A percentile compares a stretch with the other conserved stretches of the same genome.
These are phyloP conservation scores for Coemansia sp. DNA, from an alignment of 192 early-diverging fungal species.

Conservation along the genomic window DNA sequence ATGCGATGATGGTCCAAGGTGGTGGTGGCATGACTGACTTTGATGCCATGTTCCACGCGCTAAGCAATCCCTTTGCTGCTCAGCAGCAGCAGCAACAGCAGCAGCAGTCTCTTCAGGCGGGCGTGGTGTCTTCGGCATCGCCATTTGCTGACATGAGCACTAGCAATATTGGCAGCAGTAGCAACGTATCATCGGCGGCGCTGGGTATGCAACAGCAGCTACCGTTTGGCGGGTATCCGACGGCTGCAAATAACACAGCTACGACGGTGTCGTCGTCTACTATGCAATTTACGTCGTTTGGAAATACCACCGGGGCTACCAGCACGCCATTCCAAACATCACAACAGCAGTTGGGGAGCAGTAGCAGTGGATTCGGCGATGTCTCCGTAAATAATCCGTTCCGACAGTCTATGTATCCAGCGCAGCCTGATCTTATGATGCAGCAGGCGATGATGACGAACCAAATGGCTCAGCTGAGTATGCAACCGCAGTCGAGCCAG, in stretches of 20 bases:
- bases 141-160: neutral
- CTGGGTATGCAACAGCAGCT: slow-evolving; percentile 18
- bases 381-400: slow-evolving; percentile 51
- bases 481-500: slow-evolving; percentile 28
- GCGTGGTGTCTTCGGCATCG: neutral
- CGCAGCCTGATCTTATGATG: slow-evolving; percentile 7
- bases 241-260: neutral
- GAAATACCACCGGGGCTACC: slow-evolving; percentile 3
- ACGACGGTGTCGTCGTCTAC: neutral
- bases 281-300: slow-evolving; percentile 7
- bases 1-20: neutral
- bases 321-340: slow-evolving; percentile 6
- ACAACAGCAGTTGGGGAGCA: neutral
- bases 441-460: slow-evolving; percentile 27
- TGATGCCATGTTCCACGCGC: slow-evolving; percentile 43
- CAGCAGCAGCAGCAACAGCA: slow-evolving; percentile 2
- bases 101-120: neutral
- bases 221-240: slow-evolving; percentile 26
- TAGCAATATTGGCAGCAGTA: slow-evolving; percentile 24
- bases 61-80: slow-evolving; percentile 43
- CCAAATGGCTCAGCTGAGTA: slow-evolving; percentile 39
- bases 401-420: slow-evolving; percentile 50
- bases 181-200: neutral
- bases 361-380: slow-evolving; percentile 5
- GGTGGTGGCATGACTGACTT: slow-evolving; percentile 16